phyloP scores from a whole-genome alignment of 2,329 filamentous ascomycete genomes.

The Fusarium goolgardi region DNA sequence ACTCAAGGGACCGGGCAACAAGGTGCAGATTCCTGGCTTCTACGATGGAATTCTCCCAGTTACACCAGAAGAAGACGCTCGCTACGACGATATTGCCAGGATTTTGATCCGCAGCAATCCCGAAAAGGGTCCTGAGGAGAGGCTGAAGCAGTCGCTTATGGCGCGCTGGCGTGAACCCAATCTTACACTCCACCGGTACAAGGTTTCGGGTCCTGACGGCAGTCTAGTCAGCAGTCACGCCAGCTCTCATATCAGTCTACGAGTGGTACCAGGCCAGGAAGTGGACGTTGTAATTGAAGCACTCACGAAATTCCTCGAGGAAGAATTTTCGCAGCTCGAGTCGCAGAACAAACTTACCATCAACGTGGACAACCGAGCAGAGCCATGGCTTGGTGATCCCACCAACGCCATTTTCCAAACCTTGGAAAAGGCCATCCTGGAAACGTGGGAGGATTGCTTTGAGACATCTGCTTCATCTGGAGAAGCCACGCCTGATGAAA shows the following conservation, averaged over 20 bases:
- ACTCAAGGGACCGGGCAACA: constrained; percentile 83
- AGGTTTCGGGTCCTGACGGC: constrained; percentile 90
- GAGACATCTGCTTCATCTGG: constrained; percentile 39
- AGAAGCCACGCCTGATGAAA: constrained; percentile 22
- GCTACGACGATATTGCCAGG: constrained; percentile 86
- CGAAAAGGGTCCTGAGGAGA: constrained; percentile 66
- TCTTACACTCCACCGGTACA: constrained; percentile 91
- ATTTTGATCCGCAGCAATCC: constrained; percentile 80
- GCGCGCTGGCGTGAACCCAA: constrained; percentile 96
- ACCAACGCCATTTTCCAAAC: constrained; percentile 91
- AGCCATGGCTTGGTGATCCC: constrained; percentile 95
- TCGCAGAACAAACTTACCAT: constrained; percentile 85
- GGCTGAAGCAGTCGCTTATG: constrained; percentile 88
- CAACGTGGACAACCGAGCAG: constrained; percentile 90
- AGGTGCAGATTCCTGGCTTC: constrained; percentile 86
- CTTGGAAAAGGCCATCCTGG: constrained; percentile 84
- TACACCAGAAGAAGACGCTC: constrained; percentile 77
- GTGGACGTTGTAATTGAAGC: constrained; percentile 78
- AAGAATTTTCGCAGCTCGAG: constrained; percentile 78
- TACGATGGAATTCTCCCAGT: constrained; percentile 85
- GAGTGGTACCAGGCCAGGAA: constrained; percentile 93
- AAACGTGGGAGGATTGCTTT: constrained; percentile 78
- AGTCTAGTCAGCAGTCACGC: constrained; percentile 92
- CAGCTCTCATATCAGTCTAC: constrained; percentile 87
- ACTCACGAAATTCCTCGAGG: constrained; percentile 74